A percentile compares a stretch with the other conserved stretches of the same genome.
phyloP scores from a whole-genome alignment of 2,329 filamentous ascomycete species.

The Talaromyces sp. region DNA sequence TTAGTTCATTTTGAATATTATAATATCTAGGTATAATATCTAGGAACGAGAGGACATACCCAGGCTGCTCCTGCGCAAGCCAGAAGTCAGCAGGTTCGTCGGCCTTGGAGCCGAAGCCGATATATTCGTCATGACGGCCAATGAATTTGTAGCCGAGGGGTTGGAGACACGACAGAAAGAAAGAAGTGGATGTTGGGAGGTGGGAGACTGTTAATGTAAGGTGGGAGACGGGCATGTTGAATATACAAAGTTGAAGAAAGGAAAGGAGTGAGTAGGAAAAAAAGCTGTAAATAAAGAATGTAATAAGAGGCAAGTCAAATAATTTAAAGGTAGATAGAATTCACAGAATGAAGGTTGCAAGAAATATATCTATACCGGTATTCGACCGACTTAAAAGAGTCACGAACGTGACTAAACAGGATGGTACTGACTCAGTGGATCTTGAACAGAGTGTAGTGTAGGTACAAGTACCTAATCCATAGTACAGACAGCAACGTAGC shows the following conservation, averaged over 20 bases:
- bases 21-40: neutral
- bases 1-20: neutral
- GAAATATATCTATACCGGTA: neutral
- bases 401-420: neutral
- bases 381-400: neutral
- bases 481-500: neutral
- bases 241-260: slow-evolving; percentile 2
- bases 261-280: neutral
- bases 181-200: slow-evolving; percentile 73
- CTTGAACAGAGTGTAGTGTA: neutral
- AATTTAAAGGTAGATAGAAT: too few relatives aligned
- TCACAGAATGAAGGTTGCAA: too few relatives aligned
- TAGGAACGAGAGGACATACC: slow-evolving; percentile 37
- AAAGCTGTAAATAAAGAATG: neutral
- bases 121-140: slow-evolving; percentile 55
- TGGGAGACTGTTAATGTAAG: slow-evolving; percentile 67
- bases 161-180: slow-evolving; percentile 74
- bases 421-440: neutral
- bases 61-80: slow-evolving; percentile 56
- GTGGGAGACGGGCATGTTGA: slow-evolving; percentile 56
- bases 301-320: too few relatives aligned
- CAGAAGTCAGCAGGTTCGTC: slow-evolving; percentile 56
- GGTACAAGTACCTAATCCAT: neutral
- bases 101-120: slow-evolving; percentile 56
- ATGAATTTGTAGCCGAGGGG: slow-evolving; percentile 72